A percentile compares a stretch with the other conserved stretches of the same genome.
phyloP scores from a whole-genome alignment of 352 stramenopile species.

The Stephanocyclus meneghinianus region DNA sequence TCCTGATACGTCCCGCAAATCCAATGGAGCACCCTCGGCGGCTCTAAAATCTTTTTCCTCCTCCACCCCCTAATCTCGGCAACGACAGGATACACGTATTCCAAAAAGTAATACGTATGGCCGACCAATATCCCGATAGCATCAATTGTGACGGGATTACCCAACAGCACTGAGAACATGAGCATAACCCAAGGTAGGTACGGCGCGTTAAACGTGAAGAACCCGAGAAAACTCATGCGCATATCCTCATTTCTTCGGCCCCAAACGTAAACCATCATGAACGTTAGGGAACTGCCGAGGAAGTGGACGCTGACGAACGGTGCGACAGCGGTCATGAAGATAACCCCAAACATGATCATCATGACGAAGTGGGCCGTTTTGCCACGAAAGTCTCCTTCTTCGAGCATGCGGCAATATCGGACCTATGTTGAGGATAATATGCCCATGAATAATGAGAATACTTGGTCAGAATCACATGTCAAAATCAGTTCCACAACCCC shows the following conservation, averaged over 20 bases:
- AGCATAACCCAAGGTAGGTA: slow-evolving; percentile 98
- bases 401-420: slow-evolving; percentile 93
- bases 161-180: slow-evolving; percentile 92
- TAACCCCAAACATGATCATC: slow-evolving; percentile 95
- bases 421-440: slow-evolving; percentile 64
- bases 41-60: slow-evolving; percentile 88
- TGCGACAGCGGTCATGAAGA: slow-evolving; percentile 91
- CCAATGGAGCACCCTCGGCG: slow-evolving; percentile 89
- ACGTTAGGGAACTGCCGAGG: slow-evolving; percentile 96
- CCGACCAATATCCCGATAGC: slow-evolving; percentile 98
- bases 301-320: slow-evolving; percentile 97
- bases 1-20: slow-evolving; percentile 72
- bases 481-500: neutral
- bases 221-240: slow-evolving; percentile 95
- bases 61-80: slow-evolving; percentile 94
- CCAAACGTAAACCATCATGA: slow-evolving; percentile 99
- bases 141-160: slow-evolving; percentile 92
- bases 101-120: slow-evolving; percentile 99
- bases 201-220: slow-evolving; percentile 97
- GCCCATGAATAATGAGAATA: neutral
- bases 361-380: slow-evolving; percentile 96
- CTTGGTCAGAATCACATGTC: neutral
- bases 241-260: slow-evolving; percentile 93
- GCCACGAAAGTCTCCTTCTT: slow-evolving; percentile 97
- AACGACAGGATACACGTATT: slow-evolving; percentile 97